Conservation (phyloP, 176 grass and related monocot species). For the Pontederia crassipes region DNA sequence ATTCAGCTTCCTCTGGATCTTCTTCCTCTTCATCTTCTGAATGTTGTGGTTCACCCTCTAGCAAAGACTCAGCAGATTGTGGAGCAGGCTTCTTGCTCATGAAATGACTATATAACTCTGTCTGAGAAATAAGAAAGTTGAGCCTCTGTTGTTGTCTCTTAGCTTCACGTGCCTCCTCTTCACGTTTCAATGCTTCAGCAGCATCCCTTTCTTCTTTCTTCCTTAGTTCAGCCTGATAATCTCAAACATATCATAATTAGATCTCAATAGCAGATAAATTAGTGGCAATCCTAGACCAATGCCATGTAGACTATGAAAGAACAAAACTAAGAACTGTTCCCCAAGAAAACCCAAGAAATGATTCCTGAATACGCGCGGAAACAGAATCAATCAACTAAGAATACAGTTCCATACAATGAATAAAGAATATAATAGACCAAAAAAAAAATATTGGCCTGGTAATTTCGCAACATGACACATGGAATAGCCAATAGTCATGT, state of each 20-base stretch:
- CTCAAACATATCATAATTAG: neutral
- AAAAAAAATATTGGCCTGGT: too few species aligned
- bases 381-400: too few species aligned
- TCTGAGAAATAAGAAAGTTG: slow-evolving; percentile 95
- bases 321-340: neutral
- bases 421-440: too few species aligned
- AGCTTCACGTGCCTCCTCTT: slow-evolving; percentile 92
- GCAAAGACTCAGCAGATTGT: slow-evolving; percentile 14
- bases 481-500: too few species aligned
- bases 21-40: slow-evolving; percentile 56
- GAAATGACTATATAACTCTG: slow-evolving; percentile 97
- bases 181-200: slow-evolving; percentile 91
- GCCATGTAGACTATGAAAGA: neutral
- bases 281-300: neutral
- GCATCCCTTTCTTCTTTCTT: slow-evolving; percentile 95
- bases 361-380: too few species aligned
- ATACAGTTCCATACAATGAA: too few species aligned
- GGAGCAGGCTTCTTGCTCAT: slow-evolving; percentile 81
- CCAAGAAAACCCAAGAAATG: neutral
- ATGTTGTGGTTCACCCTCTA: slow-evolving; percentile 28
- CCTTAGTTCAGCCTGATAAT: slow-evolving; percentile 67
- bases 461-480: too few species aligned
- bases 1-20: slow-evolving; percentile 85
- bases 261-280: neutral
- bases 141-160: slow-evolving; percentile 97